Percentiles rank a stretch among this genome's conserved stretches.
phyloP scores from a whole-genome alignment of 768 basidiomycete genomes.

The Phallus indusiatus region DNA sequence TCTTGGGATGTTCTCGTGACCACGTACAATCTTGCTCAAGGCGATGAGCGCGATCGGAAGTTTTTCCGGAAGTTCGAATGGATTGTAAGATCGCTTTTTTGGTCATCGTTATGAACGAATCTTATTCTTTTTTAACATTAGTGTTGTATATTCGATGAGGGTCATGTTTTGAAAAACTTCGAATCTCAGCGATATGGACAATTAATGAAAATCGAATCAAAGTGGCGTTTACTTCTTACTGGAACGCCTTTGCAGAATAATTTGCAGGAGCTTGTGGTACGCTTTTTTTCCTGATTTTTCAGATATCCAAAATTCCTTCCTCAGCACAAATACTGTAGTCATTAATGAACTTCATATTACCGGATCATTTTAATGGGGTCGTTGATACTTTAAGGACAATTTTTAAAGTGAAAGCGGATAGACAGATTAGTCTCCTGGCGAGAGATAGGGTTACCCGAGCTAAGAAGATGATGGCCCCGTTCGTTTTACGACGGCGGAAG shows the following conservation, averaged over 20 bases:
- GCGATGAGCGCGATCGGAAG: constrained; percentile 78
- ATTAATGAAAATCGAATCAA: constrained; percentile 72
- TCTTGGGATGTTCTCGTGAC: constrained; percentile 94
- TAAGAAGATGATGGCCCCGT: constrained; percentile 99
- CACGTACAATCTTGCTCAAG: constrained; percentile 91
- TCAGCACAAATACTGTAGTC: constrained; percentile 44
- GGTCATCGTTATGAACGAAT: neutral
- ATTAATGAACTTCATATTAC: constrained; percentile 94
- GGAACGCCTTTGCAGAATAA: constrained; percentile 95
- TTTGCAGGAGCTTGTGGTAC: constrained; percentile 78
- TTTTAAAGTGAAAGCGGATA: constrained; percentile 95
- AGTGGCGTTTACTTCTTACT: constrained; percentile 87
- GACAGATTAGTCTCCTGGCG: constrained; percentile 78
- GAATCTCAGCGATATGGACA: constrained; percentile 94
- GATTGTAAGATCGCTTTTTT: constrained; percentile 54
- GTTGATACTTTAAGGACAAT: constrained; percentile 80
- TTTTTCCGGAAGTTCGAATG: constrained; percentile 88
- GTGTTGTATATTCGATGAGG: constrained; percentile 95
- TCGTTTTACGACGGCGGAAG: constrained; percentile 93
- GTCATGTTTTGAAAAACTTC: constrained; percentile 95
- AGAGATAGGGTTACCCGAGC: constrained; percentile 90
- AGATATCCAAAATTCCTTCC: neutral
- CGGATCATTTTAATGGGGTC: constrained; percentile 70
- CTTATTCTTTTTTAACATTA: constrained; percentile 22
- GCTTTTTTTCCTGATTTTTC: constrained; percentile 20